These are phyloP conservation scores for Lathyrus sativus DNA, from an alignment of 306 rosid genomes.

Conservation along the genomic window DNA sequence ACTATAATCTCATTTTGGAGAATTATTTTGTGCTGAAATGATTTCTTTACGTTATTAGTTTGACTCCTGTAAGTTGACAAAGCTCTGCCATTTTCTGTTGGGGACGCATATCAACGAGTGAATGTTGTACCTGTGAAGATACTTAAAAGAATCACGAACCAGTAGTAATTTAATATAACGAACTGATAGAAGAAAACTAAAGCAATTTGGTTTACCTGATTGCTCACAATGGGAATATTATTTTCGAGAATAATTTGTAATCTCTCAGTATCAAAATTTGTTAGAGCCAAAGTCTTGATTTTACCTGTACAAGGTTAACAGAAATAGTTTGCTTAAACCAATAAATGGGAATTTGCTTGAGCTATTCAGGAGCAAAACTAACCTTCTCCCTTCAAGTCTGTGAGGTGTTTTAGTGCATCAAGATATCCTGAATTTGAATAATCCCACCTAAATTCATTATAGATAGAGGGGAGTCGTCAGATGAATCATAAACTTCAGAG, in stretches of 20 bases:
- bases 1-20: constrained; percentile 24
- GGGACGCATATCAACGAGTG: constrained; percentile 92
- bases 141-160: not conserved
- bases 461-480: constrained; percentile 36
- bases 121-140: constrained; percentile 78
- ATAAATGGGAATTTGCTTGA: constrained; percentile 28
- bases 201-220: constrained; percentile 64
- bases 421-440: constrained; percentile 85
- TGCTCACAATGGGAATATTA: constrained; percentile 91
- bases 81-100: constrained; percentile 92
- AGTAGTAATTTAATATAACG: constrained; percentile 11
- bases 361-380: constrained; percentile 33
- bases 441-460: constrained; percentile 78
- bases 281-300: constrained; percentile 83
- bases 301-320: constrained; percentile 64
- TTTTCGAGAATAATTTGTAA: constrained; percentile 85
- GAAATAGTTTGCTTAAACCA: constrained; percentile 44
- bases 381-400: constrained; percentile 92
- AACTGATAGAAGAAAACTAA: constrained; percentile 9
- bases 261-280: constrained; percentile 92
- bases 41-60: constrained; percentile 69
- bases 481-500: constrained; percentile 3
- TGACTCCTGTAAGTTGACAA: constrained; percentile 89
- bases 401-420: constrained; percentile 91
- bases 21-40: not conserved